Evolutionary conservation across 495 filamentous ascomycete genomes (phyloP), one percentile per base, ranked within the genome.

Genomic region (Aspergillus saccharolyticus): DNA sequence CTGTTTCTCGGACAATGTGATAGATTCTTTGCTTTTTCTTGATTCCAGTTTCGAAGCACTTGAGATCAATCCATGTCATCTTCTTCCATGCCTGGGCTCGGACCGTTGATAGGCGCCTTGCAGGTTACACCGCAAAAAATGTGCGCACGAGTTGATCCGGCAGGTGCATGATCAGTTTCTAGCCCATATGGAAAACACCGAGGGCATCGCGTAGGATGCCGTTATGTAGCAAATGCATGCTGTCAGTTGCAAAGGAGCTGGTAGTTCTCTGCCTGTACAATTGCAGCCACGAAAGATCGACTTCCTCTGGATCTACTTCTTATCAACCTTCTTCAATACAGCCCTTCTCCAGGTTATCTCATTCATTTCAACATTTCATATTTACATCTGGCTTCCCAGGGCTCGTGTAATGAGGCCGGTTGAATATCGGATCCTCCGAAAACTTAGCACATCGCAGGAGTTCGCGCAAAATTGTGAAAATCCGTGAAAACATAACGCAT

Each of bases 351-450:
- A 33, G 28, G 42, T 46, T 46, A 39, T 10, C 52, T 42, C 56
- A 42, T 28, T 3, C 3, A 4, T 28, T 28, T 28, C 25, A 28
- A 28, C 60, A 43, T 59, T 43, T 66, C 59, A 57, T 74, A 73
- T 73, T 62, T 73, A 71, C 70, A 74, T 68, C 22, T 47, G 19
- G n/a, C 19, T 59, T 17, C 33, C 21, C 15, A 42, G 30, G 33
- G 17, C 15, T 10, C 14, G 33, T 21, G 48, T 30, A 33, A 16
- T 47, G 12, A 18, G 22, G 24, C 12, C 16, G 17, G 14, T 6
- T 39, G 14, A 39, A 39, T 49, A 16, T 45, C 22, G 19, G 39
- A 49, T 33, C 53, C 47, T 43, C 59, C 19, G 30, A 53, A 42
- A 25, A 20, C 45, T 52, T 25, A 55, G 25, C 30, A 54, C 53